Conservation (phyloP, 192 early-diverging fungal species). For the Fimicolochytrium jonesii region DNA sequence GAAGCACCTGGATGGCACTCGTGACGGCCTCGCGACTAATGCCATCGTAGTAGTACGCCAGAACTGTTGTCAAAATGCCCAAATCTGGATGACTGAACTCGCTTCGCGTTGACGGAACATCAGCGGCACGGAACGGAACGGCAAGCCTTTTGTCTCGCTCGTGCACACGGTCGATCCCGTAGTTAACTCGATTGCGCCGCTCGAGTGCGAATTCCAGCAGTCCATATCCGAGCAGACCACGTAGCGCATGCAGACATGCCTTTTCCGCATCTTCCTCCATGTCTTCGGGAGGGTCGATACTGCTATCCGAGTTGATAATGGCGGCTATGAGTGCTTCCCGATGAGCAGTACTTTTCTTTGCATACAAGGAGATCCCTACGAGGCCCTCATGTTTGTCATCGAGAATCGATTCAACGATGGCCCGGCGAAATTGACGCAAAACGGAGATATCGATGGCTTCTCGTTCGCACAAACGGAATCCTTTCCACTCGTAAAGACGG, state of each 20-base stretch:
- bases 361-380: too few relatives aligned
- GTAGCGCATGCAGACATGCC: slow-evolving; percentile 9
- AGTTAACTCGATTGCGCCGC: slow-evolving; percentile 12
- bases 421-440: too few relatives aligned
- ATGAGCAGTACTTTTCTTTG: too few relatives aligned
- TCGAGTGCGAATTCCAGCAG: slow-evolving; percentile 17
- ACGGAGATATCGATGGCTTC: too few relatives aligned
- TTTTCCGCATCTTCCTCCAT: too few relatives aligned
- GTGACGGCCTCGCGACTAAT: background rate
- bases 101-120: slow-evolving; percentile 13
- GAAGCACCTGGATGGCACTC: background rate
- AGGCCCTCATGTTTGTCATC: too few relatives aligned
- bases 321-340: too few relatives aligned
- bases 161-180: background rate
- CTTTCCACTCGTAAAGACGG: too few relatives aligned
- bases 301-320: too few relatives aligned
- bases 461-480: too few relatives aligned
- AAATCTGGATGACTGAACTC: slow-evolving; percentile 21
- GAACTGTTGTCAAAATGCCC: slow-evolving; percentile 1
- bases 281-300: too few relatives aligned
- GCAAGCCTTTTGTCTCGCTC: slow-evolving; percentile 25
- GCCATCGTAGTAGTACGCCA: slow-evolving; percentile 21
- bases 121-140: slow-evolving; percentile 17
- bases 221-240: slow-evolving; percentile 16
- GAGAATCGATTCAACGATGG: too few relatives aligned